These are phyloP conservation scores for Candida schatavii DNA, from an alignment of 805 yeast species.

Conservation along the genomic window DNA sequence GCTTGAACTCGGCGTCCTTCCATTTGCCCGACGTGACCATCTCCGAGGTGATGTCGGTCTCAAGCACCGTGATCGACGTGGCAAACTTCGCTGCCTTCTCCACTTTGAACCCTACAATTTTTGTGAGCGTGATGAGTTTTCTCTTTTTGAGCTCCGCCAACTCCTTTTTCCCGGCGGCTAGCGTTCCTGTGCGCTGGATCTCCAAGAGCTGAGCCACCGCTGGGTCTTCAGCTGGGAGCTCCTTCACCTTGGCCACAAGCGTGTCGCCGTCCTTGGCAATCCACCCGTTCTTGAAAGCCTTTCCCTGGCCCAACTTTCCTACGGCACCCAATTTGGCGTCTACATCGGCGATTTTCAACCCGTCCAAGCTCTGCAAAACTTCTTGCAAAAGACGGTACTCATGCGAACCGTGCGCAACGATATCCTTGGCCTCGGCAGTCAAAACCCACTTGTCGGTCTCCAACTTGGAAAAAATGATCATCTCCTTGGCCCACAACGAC, in stretches of 20 bases:
- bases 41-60: conserved; percentile 92
- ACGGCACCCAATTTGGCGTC: conserved; percentile 68
- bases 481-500: conserved; percentile 79
- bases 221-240: conserved; percentile 55
- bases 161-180: conserved; percentile 57
- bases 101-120: conserved; percentile 71
- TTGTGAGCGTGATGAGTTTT: conserved; percentile 71
- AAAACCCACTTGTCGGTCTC: conserved; percentile 77
- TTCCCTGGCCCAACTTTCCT: conserved; percentile 93
- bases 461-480: conserved; percentile 68
- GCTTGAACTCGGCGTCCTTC: conserved; percentile 83
- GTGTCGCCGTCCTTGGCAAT: conserved; percentile 82
- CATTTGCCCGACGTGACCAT: conserved; percentile 84
- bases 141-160: conserved; percentile 89
- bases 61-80: conserved; percentile 71
- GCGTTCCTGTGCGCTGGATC: conserved; percentile 54
- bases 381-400: conserved; percentile 77
- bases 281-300: conserved; percentile 98
- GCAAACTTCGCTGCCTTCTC: conserved; percentile 84
- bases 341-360: conserved; percentile 79
- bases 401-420: conserved; percentile 80
- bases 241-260: conserved; percentile 59
- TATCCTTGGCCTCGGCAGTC: conserved; percentile 79
- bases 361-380: conserved; percentile 71
- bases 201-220: conserved; percentile 63